Evolutionary conservation across 768 basidiomycete genomes (phyloP).

Genomic region (Podaxis pistillaris): DNA sequence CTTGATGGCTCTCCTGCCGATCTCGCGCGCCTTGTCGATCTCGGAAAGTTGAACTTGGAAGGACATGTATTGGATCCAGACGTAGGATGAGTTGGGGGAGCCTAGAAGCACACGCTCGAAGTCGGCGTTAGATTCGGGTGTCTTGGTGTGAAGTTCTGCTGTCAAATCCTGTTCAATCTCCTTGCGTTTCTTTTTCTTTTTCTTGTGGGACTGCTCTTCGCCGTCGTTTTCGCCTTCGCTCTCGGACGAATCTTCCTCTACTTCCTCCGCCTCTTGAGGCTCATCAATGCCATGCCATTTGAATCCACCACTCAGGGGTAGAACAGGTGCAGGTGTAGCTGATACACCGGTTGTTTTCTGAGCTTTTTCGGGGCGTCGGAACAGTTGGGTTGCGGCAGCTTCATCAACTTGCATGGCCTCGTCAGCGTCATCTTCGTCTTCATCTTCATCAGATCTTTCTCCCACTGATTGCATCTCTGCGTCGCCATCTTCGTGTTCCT

Average conservation of each 20-base stretch:
- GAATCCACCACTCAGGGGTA: slow-evolving; percentile 62
- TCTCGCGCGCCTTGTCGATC: slow-evolving; percentile 89
- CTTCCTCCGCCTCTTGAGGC: slow-evolving; percentile 33
- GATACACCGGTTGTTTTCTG: slow-evolving; percentile 14
- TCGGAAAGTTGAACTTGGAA: slow-evolving; percentile 97
- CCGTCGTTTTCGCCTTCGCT: slow-evolving; percentile 40
- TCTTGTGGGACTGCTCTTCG: slow-evolving; percentile 49
- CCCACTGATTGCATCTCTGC: slow-evolving; percentile 9
- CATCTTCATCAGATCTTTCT: background rate
- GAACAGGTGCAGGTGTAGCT: slow-evolving; percentile 29
- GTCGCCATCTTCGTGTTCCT: slow-evolving; percentile 16
- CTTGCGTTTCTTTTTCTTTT: slow-evolving; percentile 66
- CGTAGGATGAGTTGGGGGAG: slow-evolving; percentile 94
- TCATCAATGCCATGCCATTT: slow-evolving; percentile 58
- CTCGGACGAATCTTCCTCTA: slow-evolving; percentile 42
- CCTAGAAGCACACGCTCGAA: slow-evolving; percentile 92
- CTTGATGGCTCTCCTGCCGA: slow-evolving; percentile 78
- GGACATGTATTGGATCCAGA: slow-evolving; percentile 99
- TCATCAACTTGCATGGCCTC: slow-evolving; percentile 47
- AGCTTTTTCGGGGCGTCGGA: slow-evolving; percentile 13
- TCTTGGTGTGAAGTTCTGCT: slow-evolving; percentile 80
- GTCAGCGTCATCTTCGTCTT: slow-evolving; percentile 31
- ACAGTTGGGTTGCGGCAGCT: slow-evolving; percentile 28
- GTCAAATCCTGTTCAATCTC: slow-evolving; percentile 80
- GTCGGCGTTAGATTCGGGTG: slow-evolving; percentile 89